Evolutionary conservation across 176 grass and related monocot species (phyloP), one percentile per base, ranked within the genome.

Genomic region (Avena insularis): DNA sequence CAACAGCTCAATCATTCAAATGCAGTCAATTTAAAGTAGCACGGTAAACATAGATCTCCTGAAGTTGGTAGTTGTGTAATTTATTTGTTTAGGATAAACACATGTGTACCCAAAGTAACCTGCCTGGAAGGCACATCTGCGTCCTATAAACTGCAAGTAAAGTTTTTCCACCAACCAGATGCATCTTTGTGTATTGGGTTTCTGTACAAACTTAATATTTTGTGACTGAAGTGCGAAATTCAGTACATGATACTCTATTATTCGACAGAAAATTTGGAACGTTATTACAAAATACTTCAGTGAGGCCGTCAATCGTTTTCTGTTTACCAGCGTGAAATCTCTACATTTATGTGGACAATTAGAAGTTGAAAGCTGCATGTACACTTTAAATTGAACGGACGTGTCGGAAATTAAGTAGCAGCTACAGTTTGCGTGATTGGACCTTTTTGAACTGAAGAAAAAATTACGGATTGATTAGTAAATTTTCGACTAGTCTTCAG

Each of bases 81-180:
- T 27, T 4, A 82, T 64, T 46, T 81, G 14, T 12, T 85, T 56
- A 68, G 38, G 17, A 0, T 59, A 86, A 69, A 65, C 40, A 33
- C 29, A 77, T 35, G 10, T 77, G 40, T 14, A 48, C n/a, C 79
- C 27, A 90, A 81, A 60, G 20, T 25, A 49, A 49, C 12, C n/a
- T 64, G 11, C 23, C 3, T 64, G 60, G 60, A 29, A 60, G 47
- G n/a, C 96, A 40, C 87, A 94, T 93, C 93, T 98, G 93, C 90
- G 92, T 89, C 95, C 88, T 94, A 86, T 91, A 98, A 94, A 88
- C 53, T 96, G 89, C 60, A 51, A 96, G 4, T 5, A 16, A 13
- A 11, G 27, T 66, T 66, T 14, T 33, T 33, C 12, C 12, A 16
- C 92, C 95, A 84, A 93, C 96, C 87, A 67, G 77, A 87, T 86